Conservation (phyloP, 2,329 filamentous ascomycete genomes). For the Arthrobotrys megalospora region DNA sequence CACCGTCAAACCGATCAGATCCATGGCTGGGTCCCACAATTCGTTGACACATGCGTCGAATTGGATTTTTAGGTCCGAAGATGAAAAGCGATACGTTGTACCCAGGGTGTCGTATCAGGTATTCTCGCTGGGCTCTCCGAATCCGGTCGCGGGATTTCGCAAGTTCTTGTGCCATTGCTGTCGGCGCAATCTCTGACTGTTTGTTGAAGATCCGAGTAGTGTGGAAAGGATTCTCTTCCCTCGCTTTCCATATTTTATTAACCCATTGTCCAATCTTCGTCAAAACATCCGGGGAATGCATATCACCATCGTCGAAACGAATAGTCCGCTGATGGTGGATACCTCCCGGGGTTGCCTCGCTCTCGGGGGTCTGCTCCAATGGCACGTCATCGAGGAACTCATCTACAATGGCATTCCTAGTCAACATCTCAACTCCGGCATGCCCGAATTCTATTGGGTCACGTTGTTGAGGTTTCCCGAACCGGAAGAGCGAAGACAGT, state of each 20-base stretch:
- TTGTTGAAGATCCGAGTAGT: constrained; percentile 76
- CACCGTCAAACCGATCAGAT: constrained; percentile 86
- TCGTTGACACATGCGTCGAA: constrained; percentile 86
- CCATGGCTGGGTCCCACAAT: constrained; percentile 94
- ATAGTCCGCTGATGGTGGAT: constrained; percentile 64
- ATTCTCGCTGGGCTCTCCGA: constrained; percentile 90
- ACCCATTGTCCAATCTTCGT: constrained; percentile 59
- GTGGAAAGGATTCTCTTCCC: constrained; percentile 95
- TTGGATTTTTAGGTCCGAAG: constrained; percentile 82
- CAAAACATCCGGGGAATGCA: constrained; percentile 58
- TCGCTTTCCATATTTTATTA: constrained; percentile 64
- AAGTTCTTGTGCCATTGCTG: constrained; percentile 85
- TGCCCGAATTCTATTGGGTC: constrained; percentile 96
- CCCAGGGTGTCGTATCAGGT: constrained; percentile 84
- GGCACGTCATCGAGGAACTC: constrained; percentile 87
- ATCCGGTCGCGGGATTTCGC: constrained; percentile 85
- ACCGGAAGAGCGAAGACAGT: constrained; percentile 78
- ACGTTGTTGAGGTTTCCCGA: constrained; percentile 75
- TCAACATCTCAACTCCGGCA: constrained; percentile 92
- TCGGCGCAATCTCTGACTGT: constrained; percentile 63
- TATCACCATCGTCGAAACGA: constrained; percentile 65
- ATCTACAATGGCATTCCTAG: constrained; percentile 94
- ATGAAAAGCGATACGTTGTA: constrained; percentile 95
- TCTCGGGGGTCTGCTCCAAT: constrained; percentile 7
- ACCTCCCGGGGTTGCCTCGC: neutral